Base-by-base conservation (phyloP, 176 grass and related monocot genomes). In the Miscanthus lutarioriparius region DNA sequence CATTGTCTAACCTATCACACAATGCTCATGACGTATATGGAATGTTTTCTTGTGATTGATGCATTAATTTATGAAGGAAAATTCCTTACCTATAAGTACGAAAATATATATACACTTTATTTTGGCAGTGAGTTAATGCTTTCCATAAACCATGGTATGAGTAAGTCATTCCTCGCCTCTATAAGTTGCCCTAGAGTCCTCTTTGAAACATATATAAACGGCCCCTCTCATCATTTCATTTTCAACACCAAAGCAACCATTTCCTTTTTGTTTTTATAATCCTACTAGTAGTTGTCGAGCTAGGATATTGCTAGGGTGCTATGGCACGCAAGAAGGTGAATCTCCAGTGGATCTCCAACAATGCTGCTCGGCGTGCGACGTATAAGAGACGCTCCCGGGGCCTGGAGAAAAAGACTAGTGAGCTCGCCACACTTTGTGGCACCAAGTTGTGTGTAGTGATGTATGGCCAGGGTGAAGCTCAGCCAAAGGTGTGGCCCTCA, bases 251-350 rank as follows among this genome's bases (percentile, higher is more conserved):
- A 25, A 63, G 23, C 59, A 27, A 3, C 59, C n/a, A 27, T 62
- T 62, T 26, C n/a, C 58, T n/a, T 62, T 62, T 62, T 26, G 4
- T 26, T 26, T 62, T 5, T 20, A 23, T 23, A 62, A 5, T 26
- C n/a, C n/a, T 4, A 10, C 2, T 25, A 61, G 58, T 61, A 61
- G 56, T 25, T 61, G 10, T 0, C 0, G 2, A 38, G 23, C 5
- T 39, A 63, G 54, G 7, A 19, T 78, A 13, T 33, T 3, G 4
- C 23, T 78, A 79, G 61, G 39, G 7, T 2, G 7, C 40, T 10
- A 94, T 94, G 92, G 62, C 75, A 17, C 63, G 82, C 22, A 84
- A 74, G 63, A 91, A 86, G 70, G 75, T 88, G 16, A 64, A 70
- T 3, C 66, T 94, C 1, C 35, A 72, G 9, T 76, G 67, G 68